Evolutionary conservation across 352 stramenopile species (phyloP), one percentile per base, ranked within the genome.

Genomic region (Phytophthora sansomeana): DNA sequence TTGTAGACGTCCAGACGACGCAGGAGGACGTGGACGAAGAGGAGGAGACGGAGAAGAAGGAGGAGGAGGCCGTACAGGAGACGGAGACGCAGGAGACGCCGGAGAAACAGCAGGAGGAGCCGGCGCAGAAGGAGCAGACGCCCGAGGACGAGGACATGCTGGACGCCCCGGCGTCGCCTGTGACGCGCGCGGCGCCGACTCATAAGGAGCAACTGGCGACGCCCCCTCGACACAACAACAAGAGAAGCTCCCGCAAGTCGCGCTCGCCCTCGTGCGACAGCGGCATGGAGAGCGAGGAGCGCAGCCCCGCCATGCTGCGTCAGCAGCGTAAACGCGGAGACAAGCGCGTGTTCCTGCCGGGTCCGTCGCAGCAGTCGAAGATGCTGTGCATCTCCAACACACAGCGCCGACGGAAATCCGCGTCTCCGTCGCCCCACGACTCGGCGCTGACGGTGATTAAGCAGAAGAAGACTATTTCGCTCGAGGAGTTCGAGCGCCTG

Each of bases 401-500:
- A 5, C 70, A 74, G 43, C 50, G 60, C 6, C 60, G 69, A 47
- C 60, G 73, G 17, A 73, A 75, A 36, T 78, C 73, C 0, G 61
- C 43, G 29, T 78, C 74, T 4, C 61, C 65, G 13, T 80, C 78
- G 47, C 75, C 80, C 3, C 67, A 76, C 24, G 78, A 86, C 41
- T 90, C 82, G 17, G 80, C 83, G 8, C 50, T 83, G 26, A 58
- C 80, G 9, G 74, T 86, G 50, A 87, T 93, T 52, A 91, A 91
- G 57, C 80, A 90, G 62, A 84, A 87, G 63, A 92, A 92, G 56
- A 77, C 81, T 0, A 95, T 95, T 35, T 88, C 75, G 3, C 85
- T 85, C 36, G 83, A 92, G 47, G 86, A 95, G 44, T 93, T 90
- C 50, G 80, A 95, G 53, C 75, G 76, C 0, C 67, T 95, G 32